Percentiles rank a stretch among this genome's conserved stretches.
Conservation (phyloP, 345 rosid species). For the Salix caprea region DNA sequence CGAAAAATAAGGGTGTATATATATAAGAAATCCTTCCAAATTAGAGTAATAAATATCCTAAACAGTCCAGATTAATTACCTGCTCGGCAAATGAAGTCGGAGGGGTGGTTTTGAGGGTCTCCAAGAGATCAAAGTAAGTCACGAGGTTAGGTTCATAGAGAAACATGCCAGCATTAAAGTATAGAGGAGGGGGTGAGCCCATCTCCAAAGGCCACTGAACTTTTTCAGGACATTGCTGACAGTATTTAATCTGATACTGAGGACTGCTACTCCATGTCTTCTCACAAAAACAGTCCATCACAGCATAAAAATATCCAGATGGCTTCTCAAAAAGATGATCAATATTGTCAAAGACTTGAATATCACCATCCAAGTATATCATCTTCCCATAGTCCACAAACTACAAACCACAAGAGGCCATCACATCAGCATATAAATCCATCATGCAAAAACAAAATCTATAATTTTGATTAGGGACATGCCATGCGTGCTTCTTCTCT, state of each 20-base stretch:
- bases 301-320: slow-evolving; percentile 64
- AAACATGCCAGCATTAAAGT: slow-evolving; percentile 86
- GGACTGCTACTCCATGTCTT: slow-evolving; percentile 56
- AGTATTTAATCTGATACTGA: slow-evolving; percentile 62
- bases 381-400: slow-evolving; percentile 69
- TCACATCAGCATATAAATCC: neutral
- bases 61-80: slow-evolving; percentile 13
- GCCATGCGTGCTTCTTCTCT: neutral
- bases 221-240: slow-evolving; percentile 74
- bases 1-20: neutral
- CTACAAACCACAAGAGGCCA: slow-evolving; percentile 22
- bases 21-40: neutral
- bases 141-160: slow-evolving; percentile 55
- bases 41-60: neutral
- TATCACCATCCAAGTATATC: slow-evolving; percentile 79
- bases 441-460: no score
- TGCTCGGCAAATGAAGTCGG: slow-evolving; percentile 82
- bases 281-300: slow-evolving; percentile 85
- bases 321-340: slow-evolving; percentile 60
- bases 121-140: slow-evolving; percentile 48
- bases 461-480: neutral
- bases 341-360: slow-evolving; percentile 73
- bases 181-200: slow-evolving; percentile 60
- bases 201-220: slow-evolving; percentile 56
- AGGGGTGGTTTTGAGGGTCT: slow-evolving; percentile 43